Evolutionary conservation across 441 rosid species (phyloP), one percentile per base, ranked within the genome.

Genomic region (Codiaeum variegatum): DNA sequence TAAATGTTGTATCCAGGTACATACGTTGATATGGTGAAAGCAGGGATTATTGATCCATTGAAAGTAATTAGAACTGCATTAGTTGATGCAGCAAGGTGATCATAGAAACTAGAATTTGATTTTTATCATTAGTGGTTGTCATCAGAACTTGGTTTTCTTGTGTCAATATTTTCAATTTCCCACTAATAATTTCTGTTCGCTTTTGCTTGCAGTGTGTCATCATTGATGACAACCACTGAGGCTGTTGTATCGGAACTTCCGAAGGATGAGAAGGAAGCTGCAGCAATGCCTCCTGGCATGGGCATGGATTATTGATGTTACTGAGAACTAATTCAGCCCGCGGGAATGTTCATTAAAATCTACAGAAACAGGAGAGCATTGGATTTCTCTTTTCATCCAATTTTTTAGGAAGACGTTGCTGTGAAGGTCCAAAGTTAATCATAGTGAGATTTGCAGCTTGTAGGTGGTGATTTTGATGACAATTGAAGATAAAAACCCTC

Each of bases 31-130:
- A 92, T 92, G 97, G 90, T 92, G n/a, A 89, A 90, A 73, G 75
- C 97, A 4, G 97, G 97, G 64, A 90, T 92, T 36, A 85, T 92
- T 3, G 96, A 92, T 65, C 97, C 97, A 4, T 55, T 92, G 83
- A 92, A 92, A 83, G 97, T 90, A 38, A 90, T 90, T 67, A 88
- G 97, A 79, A 92, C 96, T 38, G 97, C 97, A 42, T 77, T 92
- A 81, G 93, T 89, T 55, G 97, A 90, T 79, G 96, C 97, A 36
- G 97, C 97, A 6, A 92, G 97, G 97, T 92, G 13, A 5, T 6
- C 16, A 10, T 6, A 24, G 18, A 52, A 52, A 23, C 55, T 23
- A 34, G 5, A 24, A 28, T 6, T 6, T 0, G 11, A 58, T 5
- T 47, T 28, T 28, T 0, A 0, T 62, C 40, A 4, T 49, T 18